phyloP scores from a whole-genome alignment of 495 filamentous ascomycete species.

The Niebla homalea region DNA sequence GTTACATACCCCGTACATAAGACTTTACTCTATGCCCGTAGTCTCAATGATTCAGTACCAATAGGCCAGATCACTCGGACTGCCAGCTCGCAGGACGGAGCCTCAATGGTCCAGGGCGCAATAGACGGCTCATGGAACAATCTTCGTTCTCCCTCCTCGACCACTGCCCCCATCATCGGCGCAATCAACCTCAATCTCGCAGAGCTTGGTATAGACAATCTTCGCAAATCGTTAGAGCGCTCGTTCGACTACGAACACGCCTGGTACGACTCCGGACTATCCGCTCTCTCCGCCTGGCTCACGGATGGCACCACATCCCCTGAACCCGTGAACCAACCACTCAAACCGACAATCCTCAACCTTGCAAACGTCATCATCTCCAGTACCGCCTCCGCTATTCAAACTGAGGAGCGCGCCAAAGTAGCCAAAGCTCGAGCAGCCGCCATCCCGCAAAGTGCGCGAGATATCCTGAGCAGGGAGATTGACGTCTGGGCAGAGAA shows the following conservation, averaged over 20 bases:
- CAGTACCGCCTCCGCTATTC: not conserved
- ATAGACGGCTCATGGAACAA: constrained; percentile 33
- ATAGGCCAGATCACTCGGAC: constrained; percentile 29
- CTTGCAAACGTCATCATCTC: constrained; percentile 46
- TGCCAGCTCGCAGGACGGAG: constrained; percentile 25
- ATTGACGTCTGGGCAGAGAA: constrained; percentile 62
- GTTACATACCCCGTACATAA: constrained; percentile 79
- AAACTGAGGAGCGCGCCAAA: not conserved
- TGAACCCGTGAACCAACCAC: constrained; percentile 14
- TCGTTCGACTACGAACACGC: constrained; percentile 55
- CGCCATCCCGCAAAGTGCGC: constrained; percentile 28
- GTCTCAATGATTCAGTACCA: constrained; percentile 39
- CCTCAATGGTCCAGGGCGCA: constrained; percentile 39
- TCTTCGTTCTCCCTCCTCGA: constrained; percentile 9
- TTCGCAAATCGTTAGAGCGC: constrained; percentile 55
- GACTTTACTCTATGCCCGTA: constrained; percentile 60
- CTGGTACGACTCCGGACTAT: constrained; percentile 60
- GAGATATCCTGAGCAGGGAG: constrained; percentile 37
- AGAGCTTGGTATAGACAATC: constrained; percentile 43
- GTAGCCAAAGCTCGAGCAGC: constrained; percentile 18
- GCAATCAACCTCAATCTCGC: constrained; percentile 44
- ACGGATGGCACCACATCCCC: constrained; percentile 32
- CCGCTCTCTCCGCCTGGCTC: constrained; percentile 56
- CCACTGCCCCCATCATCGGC: constrained; percentile 16
- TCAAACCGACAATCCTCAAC: constrained; percentile 49